Conservation (phyloP, 208 protist species). For the Porcisia hertigi region DNA sequence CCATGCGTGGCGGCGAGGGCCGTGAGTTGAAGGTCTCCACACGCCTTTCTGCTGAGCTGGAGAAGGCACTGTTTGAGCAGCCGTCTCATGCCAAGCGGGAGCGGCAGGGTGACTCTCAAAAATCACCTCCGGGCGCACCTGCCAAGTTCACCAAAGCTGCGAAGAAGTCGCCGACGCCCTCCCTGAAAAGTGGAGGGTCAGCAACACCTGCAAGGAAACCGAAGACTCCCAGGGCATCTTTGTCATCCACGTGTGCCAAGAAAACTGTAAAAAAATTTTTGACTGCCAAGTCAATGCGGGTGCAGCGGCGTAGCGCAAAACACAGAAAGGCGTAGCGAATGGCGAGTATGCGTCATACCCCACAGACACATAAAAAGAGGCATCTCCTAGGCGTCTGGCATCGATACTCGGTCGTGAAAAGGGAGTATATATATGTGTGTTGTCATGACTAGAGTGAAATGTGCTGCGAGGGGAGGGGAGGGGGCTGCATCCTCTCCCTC, state of each 20-base stretch:
- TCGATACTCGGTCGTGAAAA: not conserved
- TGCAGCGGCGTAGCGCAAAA: not conserved
- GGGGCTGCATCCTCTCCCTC: too few species aligned
- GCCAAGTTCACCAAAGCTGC: not conserved
- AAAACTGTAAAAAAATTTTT: slow-evolving; percentile 22
- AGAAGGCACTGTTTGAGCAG: slow-evolving; percentile 28
- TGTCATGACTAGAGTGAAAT: too few species aligned
- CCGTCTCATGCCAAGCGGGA: not conserved
- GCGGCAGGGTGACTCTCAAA: not conserved
- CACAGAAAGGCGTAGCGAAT: not conserved
- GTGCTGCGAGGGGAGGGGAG: too few species aligned
- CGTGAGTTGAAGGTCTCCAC: slow-evolving; percentile 24
- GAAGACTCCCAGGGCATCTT: slow-evolving; percentile 2
- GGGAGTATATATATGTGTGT: too few species aligned
- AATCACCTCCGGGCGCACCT: not conserved
- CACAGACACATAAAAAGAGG: too few species aligned
- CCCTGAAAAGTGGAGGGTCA: not conserved
- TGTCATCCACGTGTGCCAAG: not conserved
- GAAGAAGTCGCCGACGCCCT: not conserved
- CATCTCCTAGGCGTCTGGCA: too few species aligned
- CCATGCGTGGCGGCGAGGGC: not conserved
- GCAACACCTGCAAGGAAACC: not conserved
- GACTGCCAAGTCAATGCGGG: slow-evolving; percentile 27
- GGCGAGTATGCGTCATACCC: not conserved
- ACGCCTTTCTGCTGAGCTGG: slow-evolving; percentile 30